These are phyloP conservation scores for Arthrobotrys sinensis DNA, from an alignment of 2,329 filamentous ascomycete species.

Conservation along the genomic window DNA sequence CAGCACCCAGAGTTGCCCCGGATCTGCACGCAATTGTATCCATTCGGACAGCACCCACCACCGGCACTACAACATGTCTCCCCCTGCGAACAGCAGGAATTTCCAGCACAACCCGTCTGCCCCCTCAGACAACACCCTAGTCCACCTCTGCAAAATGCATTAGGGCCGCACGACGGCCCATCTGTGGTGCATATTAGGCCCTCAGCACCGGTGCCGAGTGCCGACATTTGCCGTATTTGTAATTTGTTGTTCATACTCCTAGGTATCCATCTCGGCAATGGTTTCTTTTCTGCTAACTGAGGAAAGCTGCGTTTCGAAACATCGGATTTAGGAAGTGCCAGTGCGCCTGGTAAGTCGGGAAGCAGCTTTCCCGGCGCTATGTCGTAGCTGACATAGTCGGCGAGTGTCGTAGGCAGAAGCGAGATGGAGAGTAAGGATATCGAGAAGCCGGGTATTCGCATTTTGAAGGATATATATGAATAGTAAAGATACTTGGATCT, in stretches of 20 bases:
- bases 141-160: constrained; percentile 48
- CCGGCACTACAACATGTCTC: constrained; percentile 42
- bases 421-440: constrained; percentile 46
- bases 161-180: constrained; percentile 49
- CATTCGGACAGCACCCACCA: constrained; percentile 53
- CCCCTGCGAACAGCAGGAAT: constrained; percentile 50
- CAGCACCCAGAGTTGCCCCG: constrained; percentile 49
- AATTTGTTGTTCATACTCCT: constrained; percentile 46
- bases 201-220: constrained; percentile 15
- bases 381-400: constrained; percentile 41
- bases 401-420: constrained; percentile 41
- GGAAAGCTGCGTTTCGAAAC: constrained; percentile 39
- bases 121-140: constrained; percentile 50
- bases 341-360: constrained; percentile 13
- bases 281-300: constrained; percentile 29
- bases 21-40: constrained; percentile 50
- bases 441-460: constrained; percentile 38
- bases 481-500: constrained; percentile 1
- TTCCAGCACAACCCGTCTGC: constrained; percentile 48
- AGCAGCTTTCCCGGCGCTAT: constrained; percentile 36
- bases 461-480: constrained; percentile 30
- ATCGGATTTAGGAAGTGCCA: neutral
- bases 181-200: constrained; percentile 45
- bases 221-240: constrained; percentile 21
- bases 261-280: constrained; percentile 54